These are phyloP conservation scores for Acer campestre DNA, from an alignment of 345 rosid genomes.

Conservation along the genomic window DNA sequence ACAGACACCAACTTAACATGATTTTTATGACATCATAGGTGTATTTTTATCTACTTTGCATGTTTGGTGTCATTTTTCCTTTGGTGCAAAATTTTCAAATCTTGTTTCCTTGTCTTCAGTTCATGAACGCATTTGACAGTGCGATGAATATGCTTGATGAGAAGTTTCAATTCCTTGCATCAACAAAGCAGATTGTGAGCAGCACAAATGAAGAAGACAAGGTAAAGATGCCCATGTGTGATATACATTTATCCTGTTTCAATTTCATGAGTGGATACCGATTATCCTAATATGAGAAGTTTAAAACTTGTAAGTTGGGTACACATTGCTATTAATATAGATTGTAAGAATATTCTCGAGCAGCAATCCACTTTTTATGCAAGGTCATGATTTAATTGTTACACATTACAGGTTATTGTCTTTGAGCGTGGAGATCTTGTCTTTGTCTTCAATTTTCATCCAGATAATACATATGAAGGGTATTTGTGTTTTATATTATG, in stretches of 20 bases:
- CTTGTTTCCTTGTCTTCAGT: constrained; percentile 39
- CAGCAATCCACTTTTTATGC: neutral
- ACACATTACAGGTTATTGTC: constrained; percentile 58
- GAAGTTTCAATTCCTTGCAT: constrained; percentile 58
- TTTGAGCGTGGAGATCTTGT: constrained; percentile 80
- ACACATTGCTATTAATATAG: neutral
- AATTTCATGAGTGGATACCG: neutral
- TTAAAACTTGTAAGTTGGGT: neutral
- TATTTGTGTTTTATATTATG: constrained; percentile 26
- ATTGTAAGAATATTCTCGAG: neutral
- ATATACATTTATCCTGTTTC: neutral
- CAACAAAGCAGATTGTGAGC: constrained; percentile 74
- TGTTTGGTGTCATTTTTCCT: neutral
- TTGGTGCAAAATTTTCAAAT: neutral
- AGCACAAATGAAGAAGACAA: constrained; percentile 64
- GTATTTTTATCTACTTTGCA: neutral
- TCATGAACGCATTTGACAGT: constrained; percentile 70
- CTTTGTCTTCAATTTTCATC: constrained; percentile 80
- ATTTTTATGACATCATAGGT: neutral
- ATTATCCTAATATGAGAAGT: neutral
- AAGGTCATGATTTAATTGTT: constrained; percentile 19
- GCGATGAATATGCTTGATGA: constrained; percentile 80
- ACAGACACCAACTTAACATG: neutral
- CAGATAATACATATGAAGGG: constrained; percentile 70
- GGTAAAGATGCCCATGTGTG: constrained; percentile 38